Evolutionary conservation across 1,139 yeast genomes (phyloP).

Genomic region (Chernovozyma aurita): DNA sequence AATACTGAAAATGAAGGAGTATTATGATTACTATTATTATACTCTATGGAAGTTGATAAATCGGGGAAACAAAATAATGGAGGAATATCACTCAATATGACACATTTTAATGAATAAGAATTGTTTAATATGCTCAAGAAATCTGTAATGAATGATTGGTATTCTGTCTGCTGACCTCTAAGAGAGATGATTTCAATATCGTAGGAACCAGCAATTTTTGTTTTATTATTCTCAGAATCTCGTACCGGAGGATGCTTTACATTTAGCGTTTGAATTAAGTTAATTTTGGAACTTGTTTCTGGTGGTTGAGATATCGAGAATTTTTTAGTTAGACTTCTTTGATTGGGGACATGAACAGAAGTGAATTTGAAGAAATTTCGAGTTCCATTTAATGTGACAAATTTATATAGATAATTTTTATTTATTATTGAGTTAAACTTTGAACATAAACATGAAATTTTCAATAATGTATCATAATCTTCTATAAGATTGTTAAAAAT

Average conservation of each 20-base stretch:
- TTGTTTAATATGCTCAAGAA: conserved; percentile 24
- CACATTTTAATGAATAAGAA: conserved; percentile 27
- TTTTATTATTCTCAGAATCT: conserved; percentile 18
- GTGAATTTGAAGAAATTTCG: conserved; percentile 30
- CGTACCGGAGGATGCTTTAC: conserved; percentile 34
- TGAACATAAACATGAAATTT: conserved; percentile 30
- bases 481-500: conserved; percentile 24
- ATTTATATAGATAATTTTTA: conserved; percentile 32
- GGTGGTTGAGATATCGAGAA: conserved; percentile 6
- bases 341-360: conserved; percentile 20
- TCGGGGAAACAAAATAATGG: conserved; percentile 47
- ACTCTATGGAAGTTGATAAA: not conserved
- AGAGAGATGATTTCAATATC: conserved; percentile 22
- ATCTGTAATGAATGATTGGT: conserved; percentile 23
- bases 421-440: conserved; percentile 33
- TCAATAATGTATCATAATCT: conserved; percentile 18
- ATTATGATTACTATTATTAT: not conserved
- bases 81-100: conserved; percentile 40
- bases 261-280: conserved; percentile 23
- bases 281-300: conserved; percentile 24
- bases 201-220: conserved; percentile 39
- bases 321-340: conserved; percentile 13
- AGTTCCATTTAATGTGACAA: conserved; percentile 22
- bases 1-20: not conserved
- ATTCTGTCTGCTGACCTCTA: conserved; percentile 15